Conservation (phyloP, 2,329 filamentous ascomycete genomes). For the Colletotrichum lini region DNA sequence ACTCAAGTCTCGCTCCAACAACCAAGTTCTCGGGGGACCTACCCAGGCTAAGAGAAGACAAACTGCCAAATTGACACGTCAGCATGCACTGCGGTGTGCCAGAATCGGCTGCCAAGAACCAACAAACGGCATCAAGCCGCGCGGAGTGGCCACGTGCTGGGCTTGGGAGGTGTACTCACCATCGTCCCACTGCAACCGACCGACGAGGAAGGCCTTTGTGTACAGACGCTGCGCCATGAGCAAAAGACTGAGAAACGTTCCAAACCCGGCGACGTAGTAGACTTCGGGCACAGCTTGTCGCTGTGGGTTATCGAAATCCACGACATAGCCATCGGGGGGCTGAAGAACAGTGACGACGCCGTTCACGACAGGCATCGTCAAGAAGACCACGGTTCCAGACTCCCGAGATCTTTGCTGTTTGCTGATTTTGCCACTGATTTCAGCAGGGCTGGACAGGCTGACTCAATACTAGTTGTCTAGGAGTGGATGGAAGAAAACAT, state of each 20-base stretch:
- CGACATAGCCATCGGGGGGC: conserved; percentile 51
- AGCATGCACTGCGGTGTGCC: neutral
- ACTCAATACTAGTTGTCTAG: no score
- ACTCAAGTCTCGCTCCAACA: neutral
- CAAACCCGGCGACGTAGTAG: conserved; percentile 46
- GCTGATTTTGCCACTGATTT: neutral
- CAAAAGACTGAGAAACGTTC: conserved; percentile 48
- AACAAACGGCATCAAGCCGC: neutral
- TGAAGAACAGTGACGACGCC: conserved; percentile 46
- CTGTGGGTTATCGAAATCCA: conserved; percentile 52
- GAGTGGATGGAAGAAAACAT: no score
- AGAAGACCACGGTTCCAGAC: neutral
- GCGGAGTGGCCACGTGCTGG: neutral
- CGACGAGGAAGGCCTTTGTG: conserved; percentile 37
- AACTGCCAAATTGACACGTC: neutral
- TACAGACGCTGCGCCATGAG: conserved; percentile 50
- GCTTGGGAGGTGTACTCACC: conserved; percentile 14
- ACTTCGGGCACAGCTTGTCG: conserved; percentile 45
- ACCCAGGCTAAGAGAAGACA: conserved; percentile 24
- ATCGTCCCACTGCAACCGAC: conserved; percentile 43
- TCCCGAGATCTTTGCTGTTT: no score
- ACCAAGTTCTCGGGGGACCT: conserved; percentile 1
- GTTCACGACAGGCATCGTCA: conserved; percentile 42
- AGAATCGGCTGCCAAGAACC: neutral
- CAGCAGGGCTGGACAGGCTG: no score